Conservation (phyloP, 805 yeast species). For the Candida pseudoglaebosa region DNA sequence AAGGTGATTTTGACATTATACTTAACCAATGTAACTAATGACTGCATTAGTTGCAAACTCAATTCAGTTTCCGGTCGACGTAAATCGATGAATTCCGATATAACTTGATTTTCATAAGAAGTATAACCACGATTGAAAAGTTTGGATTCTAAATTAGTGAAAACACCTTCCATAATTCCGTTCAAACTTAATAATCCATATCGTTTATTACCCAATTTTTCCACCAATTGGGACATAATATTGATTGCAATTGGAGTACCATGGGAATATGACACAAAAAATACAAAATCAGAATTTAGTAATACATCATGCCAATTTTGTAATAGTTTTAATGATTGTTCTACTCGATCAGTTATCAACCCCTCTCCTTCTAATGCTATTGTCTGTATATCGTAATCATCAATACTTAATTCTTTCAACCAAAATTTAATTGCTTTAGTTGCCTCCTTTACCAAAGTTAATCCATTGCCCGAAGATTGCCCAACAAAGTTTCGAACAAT, state of each 20-base stretch:
- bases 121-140: constrained; percentile 37
- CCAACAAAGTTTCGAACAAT: constrained; percentile 34
- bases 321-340: constrained; percentile 21
- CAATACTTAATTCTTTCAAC: constrained; percentile 13
- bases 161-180: constrained; percentile 32
- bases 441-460: constrained; percentile 24
- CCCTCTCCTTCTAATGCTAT: constrained; percentile 43
- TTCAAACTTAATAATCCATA: constrained; percentile 35
- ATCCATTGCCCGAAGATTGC: constrained; percentile 34
- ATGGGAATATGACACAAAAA: constrained; percentile 30
- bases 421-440: constrained; percentile 27
- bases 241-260: constrained; percentile 31
- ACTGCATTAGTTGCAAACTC: constrained; percentile 15
- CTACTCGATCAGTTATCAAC: constrained; percentile 24
- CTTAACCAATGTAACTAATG: constrained; percentile 17
- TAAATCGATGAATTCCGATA: constrained; percentile 33
- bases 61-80: constrained; percentile 18
- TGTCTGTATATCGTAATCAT: constrained; percentile 24
- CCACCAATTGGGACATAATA: constrained; percentile 20
- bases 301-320: constrained; percentile 31
- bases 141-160: constrained; percentile 28
- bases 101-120: constrained; percentile 30
- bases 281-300: constrained; percentile 27
- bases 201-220: constrained; percentile 12
- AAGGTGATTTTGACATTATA: constrained; percentile 33